Evolutionary conservation across 2,329 filamentous ascomycete species (phyloP).

Genomic region (Elsinoe perseae): DNA sequence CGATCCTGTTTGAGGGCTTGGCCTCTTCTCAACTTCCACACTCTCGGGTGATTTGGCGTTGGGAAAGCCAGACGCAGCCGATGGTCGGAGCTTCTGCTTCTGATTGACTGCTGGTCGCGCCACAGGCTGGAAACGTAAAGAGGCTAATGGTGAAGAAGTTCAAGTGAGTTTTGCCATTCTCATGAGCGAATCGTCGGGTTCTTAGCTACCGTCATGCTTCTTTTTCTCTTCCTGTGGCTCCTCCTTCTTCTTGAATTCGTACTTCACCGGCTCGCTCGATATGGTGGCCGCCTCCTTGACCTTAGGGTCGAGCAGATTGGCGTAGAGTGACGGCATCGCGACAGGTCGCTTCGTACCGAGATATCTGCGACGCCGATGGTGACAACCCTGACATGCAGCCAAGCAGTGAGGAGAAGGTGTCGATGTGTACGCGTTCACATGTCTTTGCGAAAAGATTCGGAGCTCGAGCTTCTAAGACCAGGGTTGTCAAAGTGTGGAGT

Average conservation of each 20-base stretch:
- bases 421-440: not conserved
- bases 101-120: constrained; percentile 62
- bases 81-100: constrained; percentile 56
- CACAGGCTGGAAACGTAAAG: constrained; percentile 79
- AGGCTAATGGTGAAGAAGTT: constrained; percentile 40
- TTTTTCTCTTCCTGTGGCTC: constrained; percentile 44
- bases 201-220: constrained; percentile 53
- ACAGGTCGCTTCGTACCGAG: not conserved
- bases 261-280: constrained; percentile 66
- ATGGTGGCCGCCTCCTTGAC: constrained; percentile 52
- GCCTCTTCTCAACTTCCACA: constrained; percentile 19
- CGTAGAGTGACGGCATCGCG: constrained; percentile 60
- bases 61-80: constrained; percentile 22
- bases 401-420: constrained; percentile 1
- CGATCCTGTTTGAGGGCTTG: constrained; percentile 18
- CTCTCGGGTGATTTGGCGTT: constrained; percentile 23
- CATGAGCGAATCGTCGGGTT: constrained; percentile 24
- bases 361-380: not conserved
- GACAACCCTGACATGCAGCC: not conserved
- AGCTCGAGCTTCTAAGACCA: not conserved
- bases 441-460: not conserved
- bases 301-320: constrained; percentile 62
- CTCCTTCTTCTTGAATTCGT: constrained; percentile 58
- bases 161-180: constrained; percentile 42
- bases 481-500: constrained; percentile 1